Evolutionary conservation across 2,329 filamentous ascomycete species (phyloP).

Genomic region (Fusarium sp.): DNA sequence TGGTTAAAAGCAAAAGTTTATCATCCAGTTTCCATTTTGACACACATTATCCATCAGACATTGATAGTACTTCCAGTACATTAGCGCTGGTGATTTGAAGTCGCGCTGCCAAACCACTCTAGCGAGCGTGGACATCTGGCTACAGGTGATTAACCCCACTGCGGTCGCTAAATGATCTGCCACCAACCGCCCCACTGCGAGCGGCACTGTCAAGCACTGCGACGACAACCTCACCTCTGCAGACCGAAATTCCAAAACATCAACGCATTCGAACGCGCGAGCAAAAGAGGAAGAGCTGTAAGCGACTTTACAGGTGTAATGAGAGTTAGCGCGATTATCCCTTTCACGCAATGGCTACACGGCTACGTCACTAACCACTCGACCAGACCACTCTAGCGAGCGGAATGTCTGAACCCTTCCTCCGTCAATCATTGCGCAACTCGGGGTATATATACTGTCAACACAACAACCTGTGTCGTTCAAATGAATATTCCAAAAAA

Average conservation of each 20-base stretch:
- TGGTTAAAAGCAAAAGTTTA: fast-evolving
- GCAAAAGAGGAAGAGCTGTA: background rate
- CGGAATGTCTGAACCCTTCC: background rate
- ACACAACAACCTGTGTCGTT: background rate
- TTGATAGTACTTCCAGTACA: too few species aligned
- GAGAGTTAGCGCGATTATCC: background rate
- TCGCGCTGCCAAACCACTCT: background rate
- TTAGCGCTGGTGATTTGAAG: background rate
- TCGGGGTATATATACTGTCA: background rate
- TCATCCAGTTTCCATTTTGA: too few species aligned
- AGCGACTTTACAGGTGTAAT: background rate
- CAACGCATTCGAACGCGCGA: background rate
- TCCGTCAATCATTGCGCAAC: background rate
- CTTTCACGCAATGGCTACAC: background rate
- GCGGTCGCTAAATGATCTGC: background rate
- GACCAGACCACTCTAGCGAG: background rate
- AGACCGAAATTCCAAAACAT: background rate
- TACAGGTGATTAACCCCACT: background rate
- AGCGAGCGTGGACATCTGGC: background rate
- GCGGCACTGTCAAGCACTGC: background rate
- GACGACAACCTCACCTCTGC: background rate
- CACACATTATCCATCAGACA: too few species aligned
- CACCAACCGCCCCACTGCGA: background rate
- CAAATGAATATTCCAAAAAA: background rate
- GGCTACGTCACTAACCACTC: background rate